phyloP scores from a whole-genome alignment of 2,329 filamentous ascomycete genomes.

The Exophiala calicioides region DNA sequence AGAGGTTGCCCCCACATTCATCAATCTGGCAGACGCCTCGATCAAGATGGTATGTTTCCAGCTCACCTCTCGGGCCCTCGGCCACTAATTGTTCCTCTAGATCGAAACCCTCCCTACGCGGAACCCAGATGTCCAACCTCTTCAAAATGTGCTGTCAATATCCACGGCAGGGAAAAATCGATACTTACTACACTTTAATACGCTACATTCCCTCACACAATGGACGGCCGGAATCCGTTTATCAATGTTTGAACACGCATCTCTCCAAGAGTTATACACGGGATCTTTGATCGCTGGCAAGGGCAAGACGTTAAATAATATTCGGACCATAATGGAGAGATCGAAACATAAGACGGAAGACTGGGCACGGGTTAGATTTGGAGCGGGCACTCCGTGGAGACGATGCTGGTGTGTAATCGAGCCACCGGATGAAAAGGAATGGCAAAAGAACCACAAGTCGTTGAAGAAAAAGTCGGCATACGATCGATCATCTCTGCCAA shows the following conservation, averaged over 20 bases:
- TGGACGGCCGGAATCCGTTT: slow-evolving; percentile 95
- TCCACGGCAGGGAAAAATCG: slow-evolving; percentile 95
- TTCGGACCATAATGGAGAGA: slow-evolving; percentile 82
- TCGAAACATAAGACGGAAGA: slow-evolving; percentile 77
- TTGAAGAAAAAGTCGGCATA: slow-evolving; percentile 81
- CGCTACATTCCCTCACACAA: slow-evolving; percentile 85
- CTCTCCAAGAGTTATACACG: slow-evolving; percentile 93
- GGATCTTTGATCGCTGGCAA: slow-evolving; percentile 94
- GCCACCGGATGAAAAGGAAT: slow-evolving; percentile 91
- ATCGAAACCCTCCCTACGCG: slow-evolving; percentile 88
- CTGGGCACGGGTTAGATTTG: slow-evolving; percentile 94
- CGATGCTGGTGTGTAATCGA: slow-evolving; percentile 95
- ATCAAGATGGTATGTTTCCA: slow-evolving; percentile 83
- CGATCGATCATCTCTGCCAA: slow-evolving; percentile 71
- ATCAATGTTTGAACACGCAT: slow-evolving; percentile 90
- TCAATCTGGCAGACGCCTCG: slow-evolving; percentile 95
- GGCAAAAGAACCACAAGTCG: slow-evolving; percentile 77
- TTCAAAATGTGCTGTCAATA: slow-evolving; percentile 93
- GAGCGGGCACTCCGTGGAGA: slow-evolving; percentile 92
- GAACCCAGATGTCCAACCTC: slow-evolving; percentile 70
- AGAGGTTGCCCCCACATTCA: slow-evolving; percentile 86
- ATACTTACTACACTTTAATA: slow-evolving; percentile 95
- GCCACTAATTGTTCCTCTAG: slow-evolving; percentile 49
- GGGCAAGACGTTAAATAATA: slow-evolving; percentile 85
- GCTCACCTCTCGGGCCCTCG: neutral